phyloP scores from a whole-genome alignment of 306 rosid genomes.

The Cicer yamashitae region DNA sequence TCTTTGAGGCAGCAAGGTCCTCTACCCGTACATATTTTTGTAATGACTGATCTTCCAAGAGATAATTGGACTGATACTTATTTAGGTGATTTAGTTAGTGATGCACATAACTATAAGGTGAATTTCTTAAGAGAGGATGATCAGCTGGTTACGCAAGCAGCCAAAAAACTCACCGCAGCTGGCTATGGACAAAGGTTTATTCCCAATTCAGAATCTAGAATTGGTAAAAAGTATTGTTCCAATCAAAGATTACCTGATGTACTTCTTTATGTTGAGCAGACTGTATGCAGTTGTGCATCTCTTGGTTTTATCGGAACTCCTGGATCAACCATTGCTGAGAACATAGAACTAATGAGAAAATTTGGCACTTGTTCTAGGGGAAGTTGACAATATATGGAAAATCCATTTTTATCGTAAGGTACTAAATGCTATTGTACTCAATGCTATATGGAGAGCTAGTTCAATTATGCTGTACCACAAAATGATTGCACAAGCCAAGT shows the following conservation, averaged over 20 bases:
- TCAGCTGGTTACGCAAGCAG: constrained; percentile 58
- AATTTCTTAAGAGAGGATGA: constrained; percentile 61
- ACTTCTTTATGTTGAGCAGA: constrained; percentile 79
- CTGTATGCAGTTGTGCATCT: constrained; percentile 81
- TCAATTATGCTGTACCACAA: background rate
- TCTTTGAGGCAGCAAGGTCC: constrained; percentile 54
- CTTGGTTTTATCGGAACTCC: constrained; percentile 91
- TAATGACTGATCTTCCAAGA: constrained; percentile 93
- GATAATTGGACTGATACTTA: constrained; percentile 77
- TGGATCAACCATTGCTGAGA: constrained; percentile 86
- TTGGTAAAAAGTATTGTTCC: constrained; percentile 58
- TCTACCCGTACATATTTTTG: constrained; percentile 63
- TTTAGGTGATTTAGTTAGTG: constrained; percentile 67
- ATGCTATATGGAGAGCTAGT: background rate
- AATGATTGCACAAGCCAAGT: constrained; percentile 7
- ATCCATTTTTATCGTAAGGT: constrained; percentile 14
- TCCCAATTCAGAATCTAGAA: constrained; percentile 44
- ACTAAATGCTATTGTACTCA: constrained; percentile 5
- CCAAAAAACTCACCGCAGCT: constrained; percentile 58
- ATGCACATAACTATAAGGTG: constrained; percentile 58
- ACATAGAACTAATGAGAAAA: constrained; percentile 75
- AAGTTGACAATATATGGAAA: constrained; percentile 39
- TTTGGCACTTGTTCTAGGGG: constrained; percentile 52
- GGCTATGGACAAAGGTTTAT: constrained; percentile 58
- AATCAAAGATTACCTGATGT: constrained; percentile 57